Percentiles rank a stretch among this genome's conserved stretches.
Conservation (phyloP, 2,329 filamentous ascomycete genomes). For the Calonectria pseudoturangicola region DNA sequence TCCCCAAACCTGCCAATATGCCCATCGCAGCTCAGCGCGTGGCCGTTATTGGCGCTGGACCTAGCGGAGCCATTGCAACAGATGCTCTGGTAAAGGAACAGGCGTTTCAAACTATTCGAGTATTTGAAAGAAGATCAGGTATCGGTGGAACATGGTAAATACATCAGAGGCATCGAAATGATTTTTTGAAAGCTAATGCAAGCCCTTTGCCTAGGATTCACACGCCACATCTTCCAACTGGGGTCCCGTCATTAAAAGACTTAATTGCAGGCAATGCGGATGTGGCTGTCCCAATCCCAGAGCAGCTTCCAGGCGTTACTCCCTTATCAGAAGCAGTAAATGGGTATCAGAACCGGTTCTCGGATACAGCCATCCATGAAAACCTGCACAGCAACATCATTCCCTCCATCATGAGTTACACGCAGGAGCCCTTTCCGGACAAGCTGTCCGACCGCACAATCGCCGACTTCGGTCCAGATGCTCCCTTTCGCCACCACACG, state of each 20-base stretch:
- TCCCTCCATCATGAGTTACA: constrained; percentile 36
- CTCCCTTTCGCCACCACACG: constrained; percentile 34
- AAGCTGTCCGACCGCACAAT: constrained; percentile 31
- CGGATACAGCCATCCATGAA: constrained; percentile 42
- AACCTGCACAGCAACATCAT: constrained; percentile 41
- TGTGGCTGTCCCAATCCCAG: constrained; percentile 37
- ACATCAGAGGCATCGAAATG: neutral
- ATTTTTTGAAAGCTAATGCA: neutral
- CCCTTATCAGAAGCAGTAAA: constrained; percentile 45
- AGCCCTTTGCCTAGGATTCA: constrained; percentile 17
- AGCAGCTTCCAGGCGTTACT: constrained; percentile 43
- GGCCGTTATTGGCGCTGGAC: constrained; percentile 38
- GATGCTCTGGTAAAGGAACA: constrained; percentile 34
- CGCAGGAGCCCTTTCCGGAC: constrained; percentile 33
- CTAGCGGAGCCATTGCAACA: constrained; percentile 31
- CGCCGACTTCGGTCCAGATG: constrained; percentile 24
- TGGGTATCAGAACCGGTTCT: constrained; percentile 47
- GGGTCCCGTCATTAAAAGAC: constrained; percentile 12
- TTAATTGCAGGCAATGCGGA: constrained; percentile 43
- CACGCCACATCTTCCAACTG: constrained; percentile 35
- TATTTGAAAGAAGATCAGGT: constrained; percentile 27
- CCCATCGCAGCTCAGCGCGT: constrained; percentile 26
- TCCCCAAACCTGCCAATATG: neutral
- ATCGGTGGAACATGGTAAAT: constrained; percentile 35
- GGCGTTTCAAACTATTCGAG: constrained; percentile 31